Evolutionary conservation across 768 basidiomycete genomes (phyloP).

Genomic region (Paxillus ammoniavirescens): DNA sequence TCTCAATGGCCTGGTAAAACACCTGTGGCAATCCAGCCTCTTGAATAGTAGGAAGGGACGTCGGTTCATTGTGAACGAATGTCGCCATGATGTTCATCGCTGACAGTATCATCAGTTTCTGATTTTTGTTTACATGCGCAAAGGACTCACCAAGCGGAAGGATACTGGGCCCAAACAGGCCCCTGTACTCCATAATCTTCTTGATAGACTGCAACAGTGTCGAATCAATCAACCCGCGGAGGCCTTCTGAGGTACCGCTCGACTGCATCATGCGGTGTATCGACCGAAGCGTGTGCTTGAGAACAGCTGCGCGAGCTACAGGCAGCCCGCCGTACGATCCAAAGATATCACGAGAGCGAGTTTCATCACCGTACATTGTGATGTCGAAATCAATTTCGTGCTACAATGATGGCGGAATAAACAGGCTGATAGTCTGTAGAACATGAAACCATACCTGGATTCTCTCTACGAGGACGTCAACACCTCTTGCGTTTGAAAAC

Average conservation of each 20-base stretch:
- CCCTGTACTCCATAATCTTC: slow-evolving; percentile 80
- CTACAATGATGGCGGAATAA: slow-evolving; percentile 34
- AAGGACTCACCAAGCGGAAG: slow-evolving; percentile 71
- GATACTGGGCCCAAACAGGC: slow-evolving; percentile 83
- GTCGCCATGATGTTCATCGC: slow-evolving; percentile 95
- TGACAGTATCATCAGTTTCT: slow-evolving; percentile 10
- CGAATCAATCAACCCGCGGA: slow-evolving; percentile 92
- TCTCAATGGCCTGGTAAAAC: slow-evolving; percentile 85
- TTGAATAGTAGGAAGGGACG: slow-evolving; percentile 88
- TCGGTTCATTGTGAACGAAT: slow-evolving; percentile 98
- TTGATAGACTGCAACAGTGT: slow-evolving; percentile 82
- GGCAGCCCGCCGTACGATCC: slow-evolving; percentile 62
- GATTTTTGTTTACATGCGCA: background rate
- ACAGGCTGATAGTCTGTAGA: background rate
- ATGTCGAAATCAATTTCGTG: slow-evolving; percentile 68
- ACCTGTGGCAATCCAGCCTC: slow-evolving; percentile 86
- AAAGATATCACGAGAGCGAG: slow-evolving; percentile 44
- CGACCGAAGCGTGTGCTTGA: slow-evolving; percentile 89
- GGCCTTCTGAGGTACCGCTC: slow-evolving; percentile 89
- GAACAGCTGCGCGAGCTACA: slow-evolving; percentile 70
- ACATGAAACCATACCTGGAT: slow-evolving; percentile 63
- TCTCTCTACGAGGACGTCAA: slow-evolving; percentile 80
- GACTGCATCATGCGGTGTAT: slow-evolving; percentile 98
- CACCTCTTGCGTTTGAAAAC: slow-evolving; percentile 81
- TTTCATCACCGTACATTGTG: slow-evolving; percentile 48